Base-by-base conservation (phyloP, 192 early-diverging fungal genomes). In the Helicostylum pulchrum region DNA sequence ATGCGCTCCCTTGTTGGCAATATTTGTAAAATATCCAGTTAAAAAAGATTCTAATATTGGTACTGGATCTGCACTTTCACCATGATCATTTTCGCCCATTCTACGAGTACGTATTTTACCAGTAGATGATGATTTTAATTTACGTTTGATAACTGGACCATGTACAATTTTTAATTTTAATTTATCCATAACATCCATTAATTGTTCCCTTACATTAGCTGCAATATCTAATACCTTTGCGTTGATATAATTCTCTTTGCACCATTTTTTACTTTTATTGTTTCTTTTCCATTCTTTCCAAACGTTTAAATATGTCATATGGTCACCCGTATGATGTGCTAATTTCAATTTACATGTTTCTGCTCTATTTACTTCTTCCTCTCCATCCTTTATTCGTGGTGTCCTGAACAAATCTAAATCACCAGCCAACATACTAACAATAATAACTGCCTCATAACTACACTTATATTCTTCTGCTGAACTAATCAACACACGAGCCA, bases 371-470 rank as follows among this genome's bases (percentile, higher is more conserved):
- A 84, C 80, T 66, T 94, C 88, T 58, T 91, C 91, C 50, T 74
- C 75, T n/a, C 72, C 60, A 17, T 53, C 59, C n/a, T 49, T 53
- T 3, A 30, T n/a, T 53, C 88, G 88, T 4, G 93, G 91, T 34
- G 92, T 80, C 59, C 90, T 87, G 66, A 99, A 99, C 2, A 97
- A 72, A 17, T 91, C 83, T 10, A 79, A 80, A 45, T 96, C 94
- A 1, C 92, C 90, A 0, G 96, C 96, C 26, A 97, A 74, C 84
- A 97, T 92, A 19, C 94, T 90, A 0, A 91, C 94, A 68, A 99
- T 96, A 0, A 89, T 94, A 47, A 95, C 71, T 4, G 94, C 81
- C 67, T 96, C 95, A 48, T 88, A 85, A 44, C 92, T 85, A 72
- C 96, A 99, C 0, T 84, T 84, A 47, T 88, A 77, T 60, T 91